A percentile compares a stretch with the other conserved stretches of the same genome.
phyloP scores from a whole-genome alignment of 768 basidiomycete species.

The Suillus spraguei region DNA sequence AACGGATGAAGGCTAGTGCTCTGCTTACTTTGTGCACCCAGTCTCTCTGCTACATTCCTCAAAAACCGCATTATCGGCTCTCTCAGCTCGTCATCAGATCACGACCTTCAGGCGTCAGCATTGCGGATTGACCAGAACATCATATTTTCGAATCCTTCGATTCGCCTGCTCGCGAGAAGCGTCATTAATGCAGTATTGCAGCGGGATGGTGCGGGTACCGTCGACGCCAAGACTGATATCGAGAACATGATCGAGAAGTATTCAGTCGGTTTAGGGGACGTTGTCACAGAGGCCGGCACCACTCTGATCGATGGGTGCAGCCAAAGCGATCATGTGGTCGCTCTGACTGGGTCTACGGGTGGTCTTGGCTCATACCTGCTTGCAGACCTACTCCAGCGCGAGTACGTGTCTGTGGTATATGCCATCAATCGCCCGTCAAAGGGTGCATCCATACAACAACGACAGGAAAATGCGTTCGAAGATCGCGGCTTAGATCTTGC shows the following conservation, averaged over 20 bases:
- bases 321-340: conserved; percentile 24
- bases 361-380: conserved; percentile 42
- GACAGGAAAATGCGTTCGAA: conserved; percentile 31
- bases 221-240: conserved; percentile 28
- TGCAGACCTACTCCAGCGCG: conserved; percentile 25
- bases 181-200: conserved; percentile 12
- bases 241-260: conserved; percentile 45
- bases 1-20: too few relatives aligned
- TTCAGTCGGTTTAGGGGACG: conserved; percentile 19
- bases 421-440: conserved; percentile 35
- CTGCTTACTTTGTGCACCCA: too few relatives aligned
- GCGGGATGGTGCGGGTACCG: background rate
- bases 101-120: too few relatives aligned
- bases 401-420: conserved; percentile 30
- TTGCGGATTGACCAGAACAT: too few relatives aligned
- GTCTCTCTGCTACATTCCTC: too few relatives aligned
- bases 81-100: too few relatives aligned
- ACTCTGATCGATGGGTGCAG: conserved; percentile 1
- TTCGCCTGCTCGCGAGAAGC: too few relatives aligned
- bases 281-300: conserved; percentile 18
- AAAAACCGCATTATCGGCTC: too few relatives aligned
- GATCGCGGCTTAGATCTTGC: conserved; percentile 33
- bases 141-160: too few relatives aligned
- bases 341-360: conserved; percentile 45
- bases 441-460: conserved; percentile 17